Evolutionary conservation across 345 rosid genomes (phyloP).

Genomic region (Populus pruinosa): DNA sequence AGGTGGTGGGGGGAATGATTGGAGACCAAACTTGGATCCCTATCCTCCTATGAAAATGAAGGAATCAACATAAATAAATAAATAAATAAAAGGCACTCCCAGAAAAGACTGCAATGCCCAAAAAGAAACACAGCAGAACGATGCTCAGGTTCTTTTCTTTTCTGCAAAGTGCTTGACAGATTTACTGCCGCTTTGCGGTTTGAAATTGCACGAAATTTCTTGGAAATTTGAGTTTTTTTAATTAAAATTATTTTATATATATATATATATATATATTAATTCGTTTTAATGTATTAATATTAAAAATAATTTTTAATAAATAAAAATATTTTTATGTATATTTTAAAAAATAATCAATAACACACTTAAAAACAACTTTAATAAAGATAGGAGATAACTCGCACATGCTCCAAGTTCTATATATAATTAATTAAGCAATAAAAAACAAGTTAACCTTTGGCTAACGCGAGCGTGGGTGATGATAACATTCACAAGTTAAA

Average conservation of each 20-base stretch:
- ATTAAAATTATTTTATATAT: no score
- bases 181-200: not conserved
- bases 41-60: not conserved
- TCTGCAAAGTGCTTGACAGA: not conserved
- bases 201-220: no score
- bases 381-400: not conserved
- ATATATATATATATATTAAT: no score
- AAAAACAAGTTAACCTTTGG: not conserved
- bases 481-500: not conserved
- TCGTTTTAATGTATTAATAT: no score
- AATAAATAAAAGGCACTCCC: not conserved
- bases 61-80: not conserved
- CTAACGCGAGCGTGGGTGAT: not conserved
- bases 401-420: not conserved
- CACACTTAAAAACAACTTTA: no score
- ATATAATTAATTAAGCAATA: not conserved
- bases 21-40: constrained; percentile 5
- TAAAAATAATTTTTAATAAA: no score
- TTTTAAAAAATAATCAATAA: no score
- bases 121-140: not conserved
- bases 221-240: no score
- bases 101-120: not conserved
- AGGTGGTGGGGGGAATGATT: constrained; percentile 17
- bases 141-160: no score
- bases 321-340: no score